Conservation (phyloP, 257 asterid species). For the Anisodus acutangulus region DNA sequence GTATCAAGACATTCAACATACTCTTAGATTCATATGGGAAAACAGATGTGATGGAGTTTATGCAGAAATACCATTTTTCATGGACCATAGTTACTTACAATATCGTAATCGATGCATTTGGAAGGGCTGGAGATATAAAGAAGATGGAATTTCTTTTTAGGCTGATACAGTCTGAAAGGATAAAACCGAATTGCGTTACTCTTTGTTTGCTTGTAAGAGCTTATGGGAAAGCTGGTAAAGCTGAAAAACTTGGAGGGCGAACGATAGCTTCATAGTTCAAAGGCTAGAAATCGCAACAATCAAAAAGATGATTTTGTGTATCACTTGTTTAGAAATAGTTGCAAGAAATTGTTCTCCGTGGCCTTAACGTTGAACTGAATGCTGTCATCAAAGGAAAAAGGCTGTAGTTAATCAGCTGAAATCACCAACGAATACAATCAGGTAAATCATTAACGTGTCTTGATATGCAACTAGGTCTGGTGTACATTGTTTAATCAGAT, state of each 20-base stretch:
- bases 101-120: conserved; percentile 89
- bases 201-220: conserved; percentile 85
- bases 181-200: conserved; percentile 77
- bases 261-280: background rate
- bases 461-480: background rate
- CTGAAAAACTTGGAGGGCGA: conserved; percentile 65
- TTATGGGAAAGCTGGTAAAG: conserved; percentile 68
- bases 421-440: background rate
- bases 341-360: background rate
- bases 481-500: background rate
- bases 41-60: conserved; percentile 86
- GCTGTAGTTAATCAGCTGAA: background rate
- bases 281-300: background rate
- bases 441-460: background rate
- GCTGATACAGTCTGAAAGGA: conserved; percentile 88
- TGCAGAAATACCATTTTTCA: conserved; percentile 83
- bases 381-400: background rate
- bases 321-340: background rate
- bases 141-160: conserved; percentile 85
- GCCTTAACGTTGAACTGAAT: background rate
- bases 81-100: conserved; percentile 91
- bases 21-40: conserved; percentile 87
- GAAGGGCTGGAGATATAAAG: conserved; percentile 76
- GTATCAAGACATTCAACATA: conserved; percentile 84
- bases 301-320: background rate